Conservation (phyloP, 2,329 filamentous ascomycete genomes). For the Diplodia intermedia region DNA sequence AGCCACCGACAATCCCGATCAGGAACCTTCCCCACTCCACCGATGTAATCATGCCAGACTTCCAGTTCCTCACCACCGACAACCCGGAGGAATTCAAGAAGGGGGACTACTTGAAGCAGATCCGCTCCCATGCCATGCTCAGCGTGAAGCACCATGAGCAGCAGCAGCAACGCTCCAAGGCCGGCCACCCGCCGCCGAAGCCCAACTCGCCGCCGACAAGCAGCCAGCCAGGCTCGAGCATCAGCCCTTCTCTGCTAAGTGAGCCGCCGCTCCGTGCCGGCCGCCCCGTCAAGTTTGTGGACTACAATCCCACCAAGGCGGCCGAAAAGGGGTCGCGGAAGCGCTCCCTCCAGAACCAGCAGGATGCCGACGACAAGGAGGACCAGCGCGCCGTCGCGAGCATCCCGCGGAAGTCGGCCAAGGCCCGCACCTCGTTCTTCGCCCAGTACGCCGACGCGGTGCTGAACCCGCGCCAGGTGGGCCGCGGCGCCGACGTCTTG, state of each 20-base stretch:
- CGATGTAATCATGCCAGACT: constrained; percentile 32
- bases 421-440: constrained; percentile 21
- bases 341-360: constrained; percentile 9
- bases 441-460: constrained; percentile 27
- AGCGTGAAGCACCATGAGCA: constrained; percentile 31
- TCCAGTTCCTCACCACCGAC: constrained; percentile 32
- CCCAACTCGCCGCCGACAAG: background rate
- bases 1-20: constrained; percentile 13
- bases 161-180: constrained; percentile 20
- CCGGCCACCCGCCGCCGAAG: constrained; percentile 1
- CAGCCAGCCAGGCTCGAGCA: constrained; percentile 5
- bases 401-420: constrained; percentile 9
- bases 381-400: constrained; percentile 9
- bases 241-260: background rate
- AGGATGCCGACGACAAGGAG: constrained; percentile 12
- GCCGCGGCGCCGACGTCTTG: constrained; percentile 24
- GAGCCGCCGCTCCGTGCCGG: background rate
- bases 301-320: constrained; percentile 22
- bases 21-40: constrained; percentile 19
- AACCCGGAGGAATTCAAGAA: constrained; percentile 34
- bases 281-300: constrained; percentile 28
- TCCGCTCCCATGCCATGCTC: constrained; percentile 33
- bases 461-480: constrained; percentile 16
- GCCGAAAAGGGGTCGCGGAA: constrained; percentile 24
- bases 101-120: constrained; percentile 31